Base-by-base conservation (phyloP, 1,139 yeast genomes). In the Hansenula sp. region DNA sequence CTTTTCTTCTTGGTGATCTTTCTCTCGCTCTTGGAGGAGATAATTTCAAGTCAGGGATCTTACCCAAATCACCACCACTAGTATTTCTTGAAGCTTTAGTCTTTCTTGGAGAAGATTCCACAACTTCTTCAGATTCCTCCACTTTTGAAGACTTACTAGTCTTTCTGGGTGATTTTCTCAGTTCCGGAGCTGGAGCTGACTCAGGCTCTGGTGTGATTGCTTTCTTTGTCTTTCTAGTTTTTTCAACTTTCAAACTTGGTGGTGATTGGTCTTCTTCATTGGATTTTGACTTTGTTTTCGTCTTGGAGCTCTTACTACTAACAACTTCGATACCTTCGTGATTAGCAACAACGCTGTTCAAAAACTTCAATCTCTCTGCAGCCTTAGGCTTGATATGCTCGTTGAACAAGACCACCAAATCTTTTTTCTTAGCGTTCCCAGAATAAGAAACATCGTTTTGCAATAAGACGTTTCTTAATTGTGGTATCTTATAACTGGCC, bases 341-440 rank as follows among this genome's bases (percentile, higher is more conserved):
- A 34, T 58, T 60, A 11, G 60, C 55, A 36, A 53, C 54, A 13
- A 53, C 58, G 28, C 42, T 40, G 7, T 51, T 33, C 32, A 54
- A 32, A n/a, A 41, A 41, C 12, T 41, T 43, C 38, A 58, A 36
- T 33, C 38, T 49, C 35, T 33, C 18, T 3, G 48, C 41, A 3
- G 60, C 55, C 1, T 27, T 28, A 17, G 60, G 60, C 37, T 53
- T 53, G 34, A 85, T 66, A 12, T 79, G 61, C 3, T 66, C 57
- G 24, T 72, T 65, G 63, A 82, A 85, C n/a, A 82, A 58, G n/a
- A 67, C 67, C 7, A 86, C 62, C 50, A 84, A 69, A 11, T 77
- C 79, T 3, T 76, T 64, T 61, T 88, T 88, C 54, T 80, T 83
- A 8, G 87, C 80, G 41, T 73, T 67, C 6, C 84, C 70, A 0